These are phyloP conservation scores for Chrysosporium keratinophilum DNA, from an alignment of 2,329 filamentous ascomycete genomes.

Conservation along the genomic window DNA sequence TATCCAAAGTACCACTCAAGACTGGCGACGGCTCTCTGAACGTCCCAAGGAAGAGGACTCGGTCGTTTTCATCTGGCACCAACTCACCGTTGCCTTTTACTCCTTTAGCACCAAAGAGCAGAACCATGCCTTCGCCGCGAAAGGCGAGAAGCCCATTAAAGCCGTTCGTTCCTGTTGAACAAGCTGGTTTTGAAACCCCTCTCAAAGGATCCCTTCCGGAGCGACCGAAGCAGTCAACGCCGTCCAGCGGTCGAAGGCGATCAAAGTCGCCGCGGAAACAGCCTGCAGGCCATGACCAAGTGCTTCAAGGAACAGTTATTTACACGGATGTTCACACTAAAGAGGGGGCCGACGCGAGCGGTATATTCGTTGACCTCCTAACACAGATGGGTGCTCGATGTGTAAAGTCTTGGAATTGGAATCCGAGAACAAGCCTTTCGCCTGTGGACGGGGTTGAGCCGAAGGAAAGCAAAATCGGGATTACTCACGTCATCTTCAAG, in stretches of 20 bases:
- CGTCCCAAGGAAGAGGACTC: constrained; percentile 39
- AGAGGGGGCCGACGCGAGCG: constrained; percentile 68
- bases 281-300: constrained; percentile 18
- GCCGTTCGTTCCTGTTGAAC: constrained; percentile 7
- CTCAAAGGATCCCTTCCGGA: constrained; percentile 11
- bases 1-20: constrained; percentile 67
- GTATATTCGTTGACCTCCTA: constrained; percentile 70
- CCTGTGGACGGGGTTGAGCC: constrained; percentile 27
- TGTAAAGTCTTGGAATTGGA: constrained; percentile 67
- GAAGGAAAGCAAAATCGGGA: constrained; percentile 49
- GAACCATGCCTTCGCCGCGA: constrained; percentile 21
- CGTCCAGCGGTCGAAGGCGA: constrained; percentile 18
- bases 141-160: constrained; percentile 12
- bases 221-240: constrained; percentile 11
- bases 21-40: constrained; percentile 44
- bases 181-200: constrained; percentile 2
- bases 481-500: constrained; percentile 86
- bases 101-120: constrained; percentile 22
- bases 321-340: constrained; percentile 76
- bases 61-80: constrained; percentile 42
- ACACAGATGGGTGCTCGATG: constrained; percentile 72
- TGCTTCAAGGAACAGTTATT: constrained; percentile 63
- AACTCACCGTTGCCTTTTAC: constrained; percentile 22
- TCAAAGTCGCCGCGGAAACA: constrained; percentile 19
- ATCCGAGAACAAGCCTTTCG: constrained; percentile 41